A percentile compares a stretch with the other conserved stretches of the same genome.
These are phyloP conservation scores for Lophiotrema nucula DNA, from an alignment of 495 filamentous ascomycete genomes.

Conservation along the genomic window DNA sequence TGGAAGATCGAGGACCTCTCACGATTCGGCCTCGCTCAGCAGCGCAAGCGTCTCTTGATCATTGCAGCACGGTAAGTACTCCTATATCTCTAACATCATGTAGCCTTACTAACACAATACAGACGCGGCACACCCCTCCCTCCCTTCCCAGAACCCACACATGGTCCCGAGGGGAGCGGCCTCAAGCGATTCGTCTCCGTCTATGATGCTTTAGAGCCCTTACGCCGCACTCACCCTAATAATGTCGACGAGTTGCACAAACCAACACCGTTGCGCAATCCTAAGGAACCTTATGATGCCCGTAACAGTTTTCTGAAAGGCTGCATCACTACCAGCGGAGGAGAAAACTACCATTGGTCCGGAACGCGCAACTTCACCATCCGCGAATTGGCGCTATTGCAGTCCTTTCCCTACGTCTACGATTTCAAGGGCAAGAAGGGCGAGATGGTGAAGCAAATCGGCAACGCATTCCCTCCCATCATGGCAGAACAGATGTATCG, in stretches of 20 bases:
- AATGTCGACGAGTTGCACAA: constrained; percentile 21
- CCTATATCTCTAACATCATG: constrained; percentile 12
- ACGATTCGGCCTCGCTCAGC: constrained; percentile 62
- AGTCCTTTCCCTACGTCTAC: constrained; percentile 69
- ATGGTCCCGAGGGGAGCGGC: constrained; percentile 47
- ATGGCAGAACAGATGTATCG: constrained; percentile 59
- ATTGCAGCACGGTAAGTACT: constrained; percentile 69
- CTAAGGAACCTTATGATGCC: constrained; percentile 51
- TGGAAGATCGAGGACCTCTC: constrained; percentile 54
- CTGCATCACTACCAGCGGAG: constrained; percentile 71
- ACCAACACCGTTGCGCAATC: not conserved
- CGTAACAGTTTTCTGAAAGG: constrained; percentile 17
- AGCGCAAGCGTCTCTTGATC: constrained; percentile 65
- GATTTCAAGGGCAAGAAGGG: constrained; percentile 31
- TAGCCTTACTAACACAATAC: constrained; percentile 27
- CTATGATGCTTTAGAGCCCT: constrained; percentile 9
- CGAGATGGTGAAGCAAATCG: constrained; percentile 67
- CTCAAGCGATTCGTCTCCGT: constrained; percentile 18
- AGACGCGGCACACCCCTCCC: constrained; percentile 77
- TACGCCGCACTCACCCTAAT: not conserved
- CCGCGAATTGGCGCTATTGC: constrained; percentile 72
- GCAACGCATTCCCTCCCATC: constrained; percentile 78
- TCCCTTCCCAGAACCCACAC: constrained; percentile 64
- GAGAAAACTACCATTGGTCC: constrained; percentile 65
- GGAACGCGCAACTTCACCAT: constrained; percentile 66